Base-by-base conservation (phyloP, 2,329 filamentous ascomycete species). In the Fusarium beomiforme region DNA sequence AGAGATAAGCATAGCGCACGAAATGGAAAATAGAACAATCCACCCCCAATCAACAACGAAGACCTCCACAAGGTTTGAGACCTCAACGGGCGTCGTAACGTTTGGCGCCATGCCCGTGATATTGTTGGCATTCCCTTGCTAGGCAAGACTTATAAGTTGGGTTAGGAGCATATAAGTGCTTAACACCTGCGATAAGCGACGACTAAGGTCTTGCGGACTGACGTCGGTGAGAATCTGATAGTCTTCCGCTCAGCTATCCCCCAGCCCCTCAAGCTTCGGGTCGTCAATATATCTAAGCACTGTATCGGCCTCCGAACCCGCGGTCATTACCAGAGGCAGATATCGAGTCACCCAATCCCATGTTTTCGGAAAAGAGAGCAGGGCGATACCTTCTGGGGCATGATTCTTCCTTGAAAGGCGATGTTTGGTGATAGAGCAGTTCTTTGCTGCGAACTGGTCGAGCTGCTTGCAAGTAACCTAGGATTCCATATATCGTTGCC, bases 401-500 rank as follows among this genome's bases (percentile, higher is more conserved):
- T 61, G 39, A 4, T 36, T 6, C 11, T 36, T 39, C 3, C 26
- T 39, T 1, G 69, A 71, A 2, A 29, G 6, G 5, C 66, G 55
- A 13, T 71, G 67, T 5, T 55, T 56, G 4, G 36, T 36, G 19
- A 70, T 63, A 2, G 50, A 41, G 24, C 67, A 71, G n/a, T 67
- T 55, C 11, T 65, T 43, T 14, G 31, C 46, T 2, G 29, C 8
- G 16, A 21, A 33, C 6, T 2, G 4, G 6, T 36, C 39, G 1
- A 19, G 14, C n/a, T 59, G 59, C 3, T 26, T 44, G 26, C 69
- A 71, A 8, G 26, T 24, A 19, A 71, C 51, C 2, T 33, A 42
- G 3, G 69, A 71, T 21, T 71, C 63, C 8, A 71, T 51, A 24
- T 70, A 70, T 3, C 66, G 59, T 14, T 70, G 63, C 29, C n/a